Conservation (phyloP, 768 basidiomycete species). For the Hemileccinum rubropunctum region DNA sequence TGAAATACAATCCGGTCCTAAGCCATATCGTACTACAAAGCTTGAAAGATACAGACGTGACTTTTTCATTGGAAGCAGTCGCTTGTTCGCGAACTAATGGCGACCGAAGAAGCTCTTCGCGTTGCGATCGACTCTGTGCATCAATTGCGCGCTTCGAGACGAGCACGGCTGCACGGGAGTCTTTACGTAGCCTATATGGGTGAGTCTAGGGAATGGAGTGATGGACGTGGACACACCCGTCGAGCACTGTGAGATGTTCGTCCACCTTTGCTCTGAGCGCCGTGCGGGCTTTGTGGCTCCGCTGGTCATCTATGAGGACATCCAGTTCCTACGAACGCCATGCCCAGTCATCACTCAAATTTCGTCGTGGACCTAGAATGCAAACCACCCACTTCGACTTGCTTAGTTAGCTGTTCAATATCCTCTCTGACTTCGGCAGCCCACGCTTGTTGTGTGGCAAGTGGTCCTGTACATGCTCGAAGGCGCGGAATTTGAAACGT, state of each 20-base stretch:
- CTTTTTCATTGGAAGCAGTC: conserved; percentile 49
- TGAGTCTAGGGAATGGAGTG: neutral
- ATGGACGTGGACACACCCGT: conserved; percentile 43
- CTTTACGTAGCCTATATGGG: conserved; percentile 50
- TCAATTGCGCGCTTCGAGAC: conserved; percentile 75
- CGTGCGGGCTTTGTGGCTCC: conserved; percentile 47
- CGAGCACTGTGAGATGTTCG: conserved; percentile 44
- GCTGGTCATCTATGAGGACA: conserved; percentile 70
- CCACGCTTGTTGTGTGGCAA: conserved; percentile 67
- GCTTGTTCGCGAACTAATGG: conserved; percentile 49
- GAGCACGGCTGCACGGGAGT: conserved; percentile 66
- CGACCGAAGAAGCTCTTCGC: conserved; percentile 67
- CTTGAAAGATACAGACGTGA: conserved; percentile 43
- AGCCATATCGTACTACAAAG: neutral
- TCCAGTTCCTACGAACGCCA: conserved; percentile 53
- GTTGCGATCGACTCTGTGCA: conserved; percentile 50
- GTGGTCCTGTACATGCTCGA: conserved; percentile 63
- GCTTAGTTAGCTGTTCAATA: conserved; percentile 54
- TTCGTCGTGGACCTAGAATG: neutral
- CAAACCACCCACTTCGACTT: conserved; percentile 60
- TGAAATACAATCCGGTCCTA: conserved; percentile 21
- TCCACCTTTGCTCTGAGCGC: conserved; percentile 51
- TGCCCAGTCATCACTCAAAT: neutral
- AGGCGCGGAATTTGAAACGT: conserved; percentile 77
- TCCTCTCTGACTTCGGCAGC: conserved; percentile 78